Conservation (phyloP, 169 alveolate species). For the Pseudocohnilembus persalinus region DNA sequence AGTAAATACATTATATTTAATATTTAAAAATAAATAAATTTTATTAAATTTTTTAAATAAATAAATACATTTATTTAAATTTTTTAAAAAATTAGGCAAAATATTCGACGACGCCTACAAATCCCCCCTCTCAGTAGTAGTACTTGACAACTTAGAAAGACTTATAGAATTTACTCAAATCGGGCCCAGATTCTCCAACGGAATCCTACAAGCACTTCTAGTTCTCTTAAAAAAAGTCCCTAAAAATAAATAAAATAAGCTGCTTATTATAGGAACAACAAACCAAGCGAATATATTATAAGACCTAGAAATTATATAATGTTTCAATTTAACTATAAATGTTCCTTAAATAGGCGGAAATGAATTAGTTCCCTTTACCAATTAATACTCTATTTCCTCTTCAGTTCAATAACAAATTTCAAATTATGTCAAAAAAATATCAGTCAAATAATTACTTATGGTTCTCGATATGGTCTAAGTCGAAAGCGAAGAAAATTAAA, state of each 20-base stretch:
- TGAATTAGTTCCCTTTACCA: neutral
- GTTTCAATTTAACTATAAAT: slow-evolving; percentile 67
- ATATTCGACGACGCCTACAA: slow-evolving; percentile 99
- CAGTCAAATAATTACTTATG: neutral
- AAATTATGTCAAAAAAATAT: too few species aligned
- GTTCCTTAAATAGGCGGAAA: slow-evolving; percentile 32
- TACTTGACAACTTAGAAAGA: slow-evolving; percentile 97
- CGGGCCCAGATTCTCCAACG: slow-evolving; percentile 98
- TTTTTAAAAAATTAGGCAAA: slow-evolving; percentile 68
- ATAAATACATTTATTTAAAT: too few species aligned
- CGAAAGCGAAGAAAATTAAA: neutral
- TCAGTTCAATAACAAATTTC: neutral
- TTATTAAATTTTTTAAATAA: too few species aligned
- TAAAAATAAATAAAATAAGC: slow-evolving; percentile 90
- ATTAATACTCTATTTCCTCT: neutral
- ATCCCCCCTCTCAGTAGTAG: slow-evolving; percentile 90
- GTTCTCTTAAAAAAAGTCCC: slow-evolving; percentile 96
- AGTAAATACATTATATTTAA: neutral
- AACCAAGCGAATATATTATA: slow-evolving; percentile 69
- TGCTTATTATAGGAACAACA: slow-evolving; percentile 97
- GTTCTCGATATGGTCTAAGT: neutral
- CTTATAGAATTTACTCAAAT: slow-evolving; percentile 96
- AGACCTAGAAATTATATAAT: slow-evolving; percentile 65
- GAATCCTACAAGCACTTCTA: slow-evolving; percentile 94
- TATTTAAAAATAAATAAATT: too few species aligned